Evolutionary conservation across 441 rosid species (phyloP).

Genomic region (Hura crepitans): DNA sequence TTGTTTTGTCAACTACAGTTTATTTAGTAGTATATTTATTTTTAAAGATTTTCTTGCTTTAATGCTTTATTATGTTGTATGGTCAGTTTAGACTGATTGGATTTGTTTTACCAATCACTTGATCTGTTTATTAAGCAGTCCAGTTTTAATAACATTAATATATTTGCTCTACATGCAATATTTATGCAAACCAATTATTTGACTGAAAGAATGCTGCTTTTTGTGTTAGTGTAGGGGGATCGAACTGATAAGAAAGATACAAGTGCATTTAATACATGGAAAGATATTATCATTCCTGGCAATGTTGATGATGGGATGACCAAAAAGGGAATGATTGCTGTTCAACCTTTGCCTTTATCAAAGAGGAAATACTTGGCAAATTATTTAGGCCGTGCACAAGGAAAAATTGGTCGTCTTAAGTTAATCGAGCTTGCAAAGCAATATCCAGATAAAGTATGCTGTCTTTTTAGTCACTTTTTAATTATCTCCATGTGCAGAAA

Average conservation of each 20-base stretch:
- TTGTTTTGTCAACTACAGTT: not conserved
- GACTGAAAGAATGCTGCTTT: conserved; percentile 10
- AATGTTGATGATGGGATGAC: conserved; percentile 75
- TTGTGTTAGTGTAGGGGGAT: conserved; percentile 62
- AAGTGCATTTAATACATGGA: conserved; percentile 81
- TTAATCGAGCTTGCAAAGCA: conserved; percentile 76
- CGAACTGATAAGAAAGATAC: conserved; percentile 86
- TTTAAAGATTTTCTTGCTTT: no score
- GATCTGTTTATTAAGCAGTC: not conserved
- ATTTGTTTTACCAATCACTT: not conserved
- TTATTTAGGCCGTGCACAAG: conserved; percentile 88
- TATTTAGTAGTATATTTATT: no score
- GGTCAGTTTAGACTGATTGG: not conserved
- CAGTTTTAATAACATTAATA: not conserved
- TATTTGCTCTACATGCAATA: not conserved
- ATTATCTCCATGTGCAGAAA: not conserved
- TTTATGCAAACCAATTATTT: not conserved
- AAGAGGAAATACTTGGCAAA: conserved; percentile 80
- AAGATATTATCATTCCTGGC: conserved; percentile 80
- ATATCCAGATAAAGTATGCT: conserved; percentile 71
- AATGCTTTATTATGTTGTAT: not conserved
- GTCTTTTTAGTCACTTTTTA: not conserved
- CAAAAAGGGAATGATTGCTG: conserved; percentile 35
- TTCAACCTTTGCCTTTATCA: conserved; percentile 70
- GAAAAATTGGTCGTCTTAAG: conserved; percentile 78